Percentiles rank a stretch among this genome's conserved stretches.
Conservation (phyloP, 2,329 filamentous ascomycete genomes). For the Pseudocercospora eumusae region DNA sequence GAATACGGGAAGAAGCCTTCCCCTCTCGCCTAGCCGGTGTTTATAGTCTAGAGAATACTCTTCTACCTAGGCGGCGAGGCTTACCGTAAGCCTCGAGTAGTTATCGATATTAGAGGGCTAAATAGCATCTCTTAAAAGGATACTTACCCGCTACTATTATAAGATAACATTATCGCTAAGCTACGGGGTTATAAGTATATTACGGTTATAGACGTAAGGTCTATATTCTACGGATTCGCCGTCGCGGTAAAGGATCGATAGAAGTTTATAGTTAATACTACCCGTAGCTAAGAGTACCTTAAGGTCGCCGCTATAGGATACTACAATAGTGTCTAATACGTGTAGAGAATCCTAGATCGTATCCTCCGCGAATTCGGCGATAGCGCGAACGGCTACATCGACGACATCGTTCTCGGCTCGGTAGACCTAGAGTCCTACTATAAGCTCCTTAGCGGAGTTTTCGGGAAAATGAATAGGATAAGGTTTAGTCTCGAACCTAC, state of each 20-base stretch:
- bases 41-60: background rate
- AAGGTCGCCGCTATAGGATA: constrained; percentile 1
- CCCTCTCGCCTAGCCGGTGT: background rate
- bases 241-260: background rate
- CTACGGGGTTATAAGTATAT: constrained; percentile 4
- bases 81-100: background rate
- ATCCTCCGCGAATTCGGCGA: background rate
- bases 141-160: background rate
- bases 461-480: background rate
- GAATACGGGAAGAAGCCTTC: background rate
- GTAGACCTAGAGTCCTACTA: background rate
- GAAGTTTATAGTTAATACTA: constrained; percentile 15
- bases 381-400: background rate
- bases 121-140: background rate
- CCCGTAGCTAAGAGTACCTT: constrained; percentile 3
- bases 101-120: background rate
- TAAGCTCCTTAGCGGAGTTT: background rate
- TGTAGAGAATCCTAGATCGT: background rate
- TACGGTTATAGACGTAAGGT: background rate
- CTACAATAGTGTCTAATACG: background rate
- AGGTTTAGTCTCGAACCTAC: background rate
- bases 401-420: background rate
- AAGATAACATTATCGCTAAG: background rate
- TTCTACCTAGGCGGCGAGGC: background rate
- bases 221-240: constrained; percentile 11